A percentile compares a stretch with the other conserved stretches of the same genome.
Evolutionary conservation across 345 rosid genomes (phyloP).

Genomic region (Physaria fendleri): DNA sequence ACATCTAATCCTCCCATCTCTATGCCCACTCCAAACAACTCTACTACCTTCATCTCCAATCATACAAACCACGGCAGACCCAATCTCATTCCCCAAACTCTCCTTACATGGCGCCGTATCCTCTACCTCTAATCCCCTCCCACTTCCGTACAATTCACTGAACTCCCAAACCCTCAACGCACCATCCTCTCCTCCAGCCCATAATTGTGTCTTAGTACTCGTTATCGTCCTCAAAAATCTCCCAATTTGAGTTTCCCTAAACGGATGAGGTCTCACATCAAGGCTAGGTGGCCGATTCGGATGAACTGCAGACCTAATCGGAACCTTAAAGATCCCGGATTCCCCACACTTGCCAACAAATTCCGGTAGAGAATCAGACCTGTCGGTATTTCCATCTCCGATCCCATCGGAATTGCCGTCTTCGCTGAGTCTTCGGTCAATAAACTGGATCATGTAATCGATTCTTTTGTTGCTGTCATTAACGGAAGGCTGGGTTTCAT

Average conservation of each 20-base stretch:
- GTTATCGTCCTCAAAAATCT: slow-evolving; percentile 63
- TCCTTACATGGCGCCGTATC: slow-evolving; percentile 77
- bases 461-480: no score
- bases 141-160: slow-evolving; percentile 45
- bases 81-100: slow-evolving; percentile 35
- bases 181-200: slow-evolving; percentile 83
- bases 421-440: no score
- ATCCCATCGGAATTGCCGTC: slow-evolving; percentile 21
- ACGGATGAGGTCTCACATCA: slow-evolving; percentile 82
- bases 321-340: slow-evolving; percentile 53
- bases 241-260: slow-evolving; percentile 74
- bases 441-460: no score
- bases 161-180: slow-evolving; percentile 71
- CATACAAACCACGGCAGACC: slow-evolving; percentile 63
- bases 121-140: slow-evolving; percentile 39
- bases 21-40: slow-evolving; percentile 87
- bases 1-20: slow-evolving; percentile 72
- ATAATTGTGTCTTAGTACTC: slow-evolving; percentile 56
- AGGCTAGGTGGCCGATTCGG: slow-evolving; percentile 74
- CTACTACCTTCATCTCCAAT: slow-evolving; percentile 57
- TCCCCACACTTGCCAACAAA: slow-evolving; percentile 50
- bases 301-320: slow-evolving; percentile 65
- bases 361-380: slow-evolving; percentile 44
- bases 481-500: slow-evolving; percentile 32
- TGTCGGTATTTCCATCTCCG: not conserved